Percentiles rank a stretch among this genome's conserved stretches.
phyloP scores from a whole-genome alignment of 495 filamentous ascomycete genomes.

The Annulohypoxylon stygium region DNA sequence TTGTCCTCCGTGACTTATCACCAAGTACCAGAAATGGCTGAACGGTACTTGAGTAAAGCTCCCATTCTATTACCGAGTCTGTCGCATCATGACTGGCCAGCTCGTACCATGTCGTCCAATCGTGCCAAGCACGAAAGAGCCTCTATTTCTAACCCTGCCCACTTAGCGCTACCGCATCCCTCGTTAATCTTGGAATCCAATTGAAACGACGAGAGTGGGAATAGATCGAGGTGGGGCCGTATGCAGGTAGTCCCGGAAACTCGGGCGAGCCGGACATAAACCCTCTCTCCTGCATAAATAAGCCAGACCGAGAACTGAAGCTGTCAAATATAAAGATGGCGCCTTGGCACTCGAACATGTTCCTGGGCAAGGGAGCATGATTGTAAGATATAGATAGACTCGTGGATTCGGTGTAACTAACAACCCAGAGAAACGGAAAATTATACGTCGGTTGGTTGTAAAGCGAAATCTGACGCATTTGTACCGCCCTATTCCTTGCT shows the following conservation, averaged over 20 bases:
- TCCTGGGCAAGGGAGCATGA: not conserved
- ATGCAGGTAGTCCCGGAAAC: not conserved
- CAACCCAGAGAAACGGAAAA: not conserved
- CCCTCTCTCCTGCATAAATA: not conserved
- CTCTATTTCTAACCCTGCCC: not conserved
- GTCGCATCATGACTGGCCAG: not conserved
- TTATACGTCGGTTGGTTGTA: not conserved
- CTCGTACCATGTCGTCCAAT: conserved; percentile 4
- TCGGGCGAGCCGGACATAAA: not conserved
- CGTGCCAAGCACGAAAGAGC: not conserved
- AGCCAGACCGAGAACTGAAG: not conserved
- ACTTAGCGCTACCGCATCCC: not conserved
- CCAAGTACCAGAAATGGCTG: not conserved
- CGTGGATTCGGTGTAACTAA: not conserved
- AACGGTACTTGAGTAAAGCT: not conserved
- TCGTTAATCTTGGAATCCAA: conserved; percentile 1
- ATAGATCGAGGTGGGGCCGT: conserved; percentile 1
- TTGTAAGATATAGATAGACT: conserved; percentile 5
- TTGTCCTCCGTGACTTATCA: not conserved
- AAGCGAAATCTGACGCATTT: not conserved
- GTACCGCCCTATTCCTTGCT: not conserved
- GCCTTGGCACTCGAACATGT: not conserved
- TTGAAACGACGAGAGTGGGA: conserved; percentile 1
- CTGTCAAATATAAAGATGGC: not conserved
- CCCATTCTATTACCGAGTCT: not conserved